Conservation (phyloP, 2,329 filamentous ascomycete species). For the Arthrobotrys megalospora region DNA sequence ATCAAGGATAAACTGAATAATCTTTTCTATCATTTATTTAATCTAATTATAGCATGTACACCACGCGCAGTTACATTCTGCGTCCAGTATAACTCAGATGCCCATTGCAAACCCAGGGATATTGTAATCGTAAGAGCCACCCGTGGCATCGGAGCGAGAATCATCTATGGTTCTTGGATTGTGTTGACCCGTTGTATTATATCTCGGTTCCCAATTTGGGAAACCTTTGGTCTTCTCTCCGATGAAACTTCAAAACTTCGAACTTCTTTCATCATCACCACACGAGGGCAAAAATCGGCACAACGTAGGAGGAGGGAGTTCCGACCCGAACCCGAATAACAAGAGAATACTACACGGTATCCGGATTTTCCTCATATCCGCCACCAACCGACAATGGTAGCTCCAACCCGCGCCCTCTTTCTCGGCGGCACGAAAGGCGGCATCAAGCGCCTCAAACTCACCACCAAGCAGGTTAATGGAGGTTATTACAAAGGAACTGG, state of each 20-base stretch:
- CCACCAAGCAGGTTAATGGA: conserved; percentile 91
- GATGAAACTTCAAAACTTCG: background rate
- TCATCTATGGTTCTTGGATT: background rate
- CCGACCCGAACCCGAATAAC: background rate
- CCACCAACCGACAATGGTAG: conserved; percentile 27
- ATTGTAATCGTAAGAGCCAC: no score
- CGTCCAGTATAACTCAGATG: no score
- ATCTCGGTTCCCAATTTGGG: background rate
- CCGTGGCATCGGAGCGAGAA: background rate
- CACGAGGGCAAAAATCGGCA: background rate
- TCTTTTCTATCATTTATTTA: no score
- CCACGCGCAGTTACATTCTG: no score
- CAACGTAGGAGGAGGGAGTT: background rate
- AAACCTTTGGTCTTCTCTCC: background rate
- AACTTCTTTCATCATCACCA: background rate
- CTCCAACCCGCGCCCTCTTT: conserved; percentile 77
- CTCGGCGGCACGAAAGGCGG: conserved; percentile 68
- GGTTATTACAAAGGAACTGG: conserved; percentile 98
- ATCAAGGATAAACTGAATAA: background rate
- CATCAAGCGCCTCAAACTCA: conserved; percentile 83
- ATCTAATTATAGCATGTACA: no score
- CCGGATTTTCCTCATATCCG: no score
- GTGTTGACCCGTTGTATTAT: conserved; percentile 9
- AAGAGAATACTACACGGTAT: no score
- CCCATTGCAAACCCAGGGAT: no score